These are phyloP conservation scores for Plasmopara halstedii DNA, from an alignment of 352 stramenopile species.

Conservation along the genomic window DNA sequence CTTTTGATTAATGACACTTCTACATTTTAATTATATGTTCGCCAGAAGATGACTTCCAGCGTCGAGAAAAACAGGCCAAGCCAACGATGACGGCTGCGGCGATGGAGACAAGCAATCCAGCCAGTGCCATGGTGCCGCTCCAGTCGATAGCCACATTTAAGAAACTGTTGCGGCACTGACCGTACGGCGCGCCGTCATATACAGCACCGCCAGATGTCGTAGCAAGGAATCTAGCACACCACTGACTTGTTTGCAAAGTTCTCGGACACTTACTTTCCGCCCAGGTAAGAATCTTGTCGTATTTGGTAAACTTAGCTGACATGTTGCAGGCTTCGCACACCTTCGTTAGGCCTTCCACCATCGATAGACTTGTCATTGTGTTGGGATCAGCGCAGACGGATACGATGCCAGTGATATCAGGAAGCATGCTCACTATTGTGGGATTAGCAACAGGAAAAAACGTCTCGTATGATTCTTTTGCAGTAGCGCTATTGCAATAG, in stretches of 20 bases:
- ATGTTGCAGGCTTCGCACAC: constrained; percentile 52
- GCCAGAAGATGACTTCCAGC: constrained; percentile 15
- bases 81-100: constrained; percentile 41
- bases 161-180: constrained; percentile 62
- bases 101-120: constrained; percentile 44
- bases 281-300: constrained; percentile 65
- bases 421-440: constrained; percentile 33
- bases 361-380: background rate
- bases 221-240: constrained; percentile 53
- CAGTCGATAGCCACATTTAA: constrained; percentile 58
- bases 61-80: constrained; percentile 57
- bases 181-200: constrained; percentile 64
- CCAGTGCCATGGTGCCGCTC: constrained; percentile 42
- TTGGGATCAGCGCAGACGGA: constrained; percentile 39
- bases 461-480: constrained; percentile 40
- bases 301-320: constrained; percentile 47
- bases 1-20: too few relatives aligned
- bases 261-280: constrained; percentile 54
- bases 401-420: constrained; percentile 51
- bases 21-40: background rate
- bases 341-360: constrained; percentile 25
- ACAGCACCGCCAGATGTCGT: constrained; percentile 33
- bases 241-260: constrained; percentile 36
- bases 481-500: constrained; percentile 76
- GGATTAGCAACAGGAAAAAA: constrained; percentile 51